A percentile compares a stretch with the other conserved stretches of the same genome.
phyloP scores from a whole-genome alignment of 1,139 yeast genomes.

The Arxiozyma bovina region DNA sequence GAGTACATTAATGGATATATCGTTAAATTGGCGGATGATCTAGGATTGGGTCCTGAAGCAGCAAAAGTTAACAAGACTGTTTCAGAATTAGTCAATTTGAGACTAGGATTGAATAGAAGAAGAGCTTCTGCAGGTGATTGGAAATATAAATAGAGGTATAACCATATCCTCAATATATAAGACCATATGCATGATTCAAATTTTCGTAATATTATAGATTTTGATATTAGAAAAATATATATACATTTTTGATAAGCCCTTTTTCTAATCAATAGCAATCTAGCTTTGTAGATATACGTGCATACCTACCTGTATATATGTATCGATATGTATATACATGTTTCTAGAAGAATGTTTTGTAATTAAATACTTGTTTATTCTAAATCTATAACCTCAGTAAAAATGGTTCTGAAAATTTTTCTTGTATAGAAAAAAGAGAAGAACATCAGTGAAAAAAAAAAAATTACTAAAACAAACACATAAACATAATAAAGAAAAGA shows the following conservation, averaged over 20 bases:
- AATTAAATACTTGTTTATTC: too few species aligned
- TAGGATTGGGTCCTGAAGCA: slow-evolving; percentile 21
- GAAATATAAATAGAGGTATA: neutral
- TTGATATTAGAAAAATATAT: too few species aligned
- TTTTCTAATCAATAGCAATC: too few species aligned
- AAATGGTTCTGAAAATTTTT: neutral
- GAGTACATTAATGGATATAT: slow-evolving; percentile 74
- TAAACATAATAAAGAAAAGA: neutral
- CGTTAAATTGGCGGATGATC: slow-evolving; percentile 38
- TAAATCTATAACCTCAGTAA: neutral
- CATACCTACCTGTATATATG: neutral
- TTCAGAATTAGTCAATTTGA: slow-evolving; percentile 30
- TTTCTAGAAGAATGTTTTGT: neutral
- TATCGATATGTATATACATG: neutral
- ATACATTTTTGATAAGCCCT: neutral
- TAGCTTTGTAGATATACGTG: neutral
- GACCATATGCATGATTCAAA: neutral
- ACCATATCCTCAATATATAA: neutral
- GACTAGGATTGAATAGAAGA: slow-evolving; percentile 24
- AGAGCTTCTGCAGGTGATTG: slow-evolving; percentile 10
- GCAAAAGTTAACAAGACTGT: slow-evolving; percentile 31
- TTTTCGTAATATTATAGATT: neutral
- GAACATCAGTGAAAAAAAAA: too few species aligned
- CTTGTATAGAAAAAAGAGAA: neutral
- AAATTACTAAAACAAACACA: neutral